Evolutionary conservation across 768 basidiomycete species (phyloP).

Genomic region (Mycena olivaceomarginata): DNA sequence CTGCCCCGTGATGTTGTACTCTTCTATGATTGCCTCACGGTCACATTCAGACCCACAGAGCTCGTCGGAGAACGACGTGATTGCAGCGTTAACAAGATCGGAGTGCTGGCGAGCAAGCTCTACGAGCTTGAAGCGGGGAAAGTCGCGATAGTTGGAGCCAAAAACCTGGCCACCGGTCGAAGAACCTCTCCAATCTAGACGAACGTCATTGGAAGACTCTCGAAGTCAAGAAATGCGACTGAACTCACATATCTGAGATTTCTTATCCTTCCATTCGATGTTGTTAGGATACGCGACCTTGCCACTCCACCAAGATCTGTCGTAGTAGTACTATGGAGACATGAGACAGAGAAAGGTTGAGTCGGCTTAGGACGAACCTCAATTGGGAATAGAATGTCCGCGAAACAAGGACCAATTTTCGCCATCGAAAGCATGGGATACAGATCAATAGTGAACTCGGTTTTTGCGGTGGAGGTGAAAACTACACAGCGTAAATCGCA

Average conservation of each 20-base stretch:
- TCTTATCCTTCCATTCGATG: slow-evolving; percentile 19
- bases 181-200: slow-evolving; percentile 29
- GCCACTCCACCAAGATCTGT: slow-evolving; percentile 16
- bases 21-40: neutral
- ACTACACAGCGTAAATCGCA: neutral
- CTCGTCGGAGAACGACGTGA: slow-evolving; percentile 24
- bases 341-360: neutral
- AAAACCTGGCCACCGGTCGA: slow-evolving; percentile 24
- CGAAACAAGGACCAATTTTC: slow-evolving; percentile 27
- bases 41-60: slow-evolving; percentile 34
- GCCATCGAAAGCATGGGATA: slow-evolving; percentile 30
- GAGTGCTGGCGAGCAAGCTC: neutral
- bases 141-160: slow-evolving; percentile 24
- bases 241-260: slow-evolving; percentile 17
- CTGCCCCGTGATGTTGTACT: slow-evolving; percentile 21
- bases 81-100: slow-evolving; percentile 8
- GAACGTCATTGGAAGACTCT: neutral
- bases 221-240: no score
- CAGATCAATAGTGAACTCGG: slow-evolving; percentile 29
- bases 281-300: slow-evolving; percentile 29
- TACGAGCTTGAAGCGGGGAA: slow-evolving; percentile 25
- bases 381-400: slow-evolving; percentile 35
- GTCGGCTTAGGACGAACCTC: slow-evolving; percentile 3
- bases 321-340: slow-evolving; percentile 19
- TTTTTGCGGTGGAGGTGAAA: slow-evolving; percentile 20